A percentile compares a stretch with the other conserved stretches of the same genome.
These are phyloP conservation scores for Mycena rebaudengoi DNA, from an alignment of 768 basidiomycete species.

Conservation along the genomic window DNA sequence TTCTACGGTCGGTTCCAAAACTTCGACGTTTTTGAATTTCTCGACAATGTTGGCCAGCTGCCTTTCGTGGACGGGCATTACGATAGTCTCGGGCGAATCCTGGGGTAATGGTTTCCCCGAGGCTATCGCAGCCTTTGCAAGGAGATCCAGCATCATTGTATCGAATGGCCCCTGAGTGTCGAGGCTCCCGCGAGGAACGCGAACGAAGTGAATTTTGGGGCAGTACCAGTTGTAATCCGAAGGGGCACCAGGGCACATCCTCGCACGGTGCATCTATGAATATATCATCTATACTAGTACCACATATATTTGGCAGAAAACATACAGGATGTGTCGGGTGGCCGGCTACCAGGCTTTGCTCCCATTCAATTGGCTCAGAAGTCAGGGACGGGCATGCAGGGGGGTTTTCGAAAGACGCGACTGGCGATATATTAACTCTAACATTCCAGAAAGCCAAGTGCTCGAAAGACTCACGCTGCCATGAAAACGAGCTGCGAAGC, in stretches of 20 bases:
- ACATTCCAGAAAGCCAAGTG: neutral
- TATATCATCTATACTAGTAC: slow-evolving; percentile 3
- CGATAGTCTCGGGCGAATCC: slow-evolving; percentile 38
- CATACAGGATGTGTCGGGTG: slow-evolving; percentile 68
- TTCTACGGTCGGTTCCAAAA: slow-evolving; percentile 48
- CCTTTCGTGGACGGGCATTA: slow-evolving; percentile 64
- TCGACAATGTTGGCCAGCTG: slow-evolving; percentile 54
- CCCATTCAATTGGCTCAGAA: slow-evolving; percentile 59
- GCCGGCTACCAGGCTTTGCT: slow-evolving; percentile 65
- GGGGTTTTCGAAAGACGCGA: slow-evolving; percentile 48
- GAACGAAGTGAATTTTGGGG: slow-evolving; percentile 58
- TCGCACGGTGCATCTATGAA: slow-evolving; percentile 63
- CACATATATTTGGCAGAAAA: neutral
- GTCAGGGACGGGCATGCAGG: slow-evolving; percentile 50
- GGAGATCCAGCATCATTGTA: slow-evolving; percentile 40
- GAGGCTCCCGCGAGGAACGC: slow-evolving; percentile 47
- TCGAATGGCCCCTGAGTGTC: slow-evolving; percentile 55
- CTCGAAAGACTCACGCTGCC: slow-evolving; percentile 51
- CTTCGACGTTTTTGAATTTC: slow-evolving; percentile 52
- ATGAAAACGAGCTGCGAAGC: slow-evolving; percentile 51
- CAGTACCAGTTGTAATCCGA: slow-evolving; percentile 62
- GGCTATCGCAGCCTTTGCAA: slow-evolving; percentile 40
- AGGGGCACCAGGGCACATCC: slow-evolving; percentile 45
- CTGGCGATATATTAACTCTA: slow-evolving; percentile 33
- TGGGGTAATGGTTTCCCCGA: slow-evolving; percentile 37